Evolutionary conservation across 2,329 filamentous ascomycete species (phyloP).

Genomic region (Iodosphaeria phyllophila): DNA sequence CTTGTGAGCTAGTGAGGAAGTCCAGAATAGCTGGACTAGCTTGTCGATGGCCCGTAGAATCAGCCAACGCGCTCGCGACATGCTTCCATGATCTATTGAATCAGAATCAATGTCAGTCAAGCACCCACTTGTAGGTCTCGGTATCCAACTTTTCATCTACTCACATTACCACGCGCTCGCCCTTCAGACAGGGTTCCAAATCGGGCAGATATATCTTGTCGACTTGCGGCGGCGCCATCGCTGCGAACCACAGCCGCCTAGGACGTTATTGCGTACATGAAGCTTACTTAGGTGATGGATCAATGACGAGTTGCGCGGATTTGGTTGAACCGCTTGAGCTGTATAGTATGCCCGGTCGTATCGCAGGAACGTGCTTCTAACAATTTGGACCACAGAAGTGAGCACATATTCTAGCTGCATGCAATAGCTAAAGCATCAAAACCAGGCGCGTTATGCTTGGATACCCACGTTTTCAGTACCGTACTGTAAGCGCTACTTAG

Average conservation of each 20-base stretch:
- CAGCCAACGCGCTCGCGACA: constrained; percentile 32
- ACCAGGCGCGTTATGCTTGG: too few species aligned
- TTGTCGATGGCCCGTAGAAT: constrained; percentile 37
- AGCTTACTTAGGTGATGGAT: constrained; percentile 10
- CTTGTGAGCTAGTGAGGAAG: constrained; percentile 55
- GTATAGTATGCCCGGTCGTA: too few species aligned
- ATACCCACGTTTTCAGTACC: too few species aligned
- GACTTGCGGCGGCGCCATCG: constrained; percentile 49
- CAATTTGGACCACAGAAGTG: too few species aligned
- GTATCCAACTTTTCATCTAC: constrained; percentile 13
- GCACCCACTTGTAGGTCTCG: constrained; percentile 3
- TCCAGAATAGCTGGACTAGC: constrained; percentile 35
- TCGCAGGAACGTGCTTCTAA: too few species aligned
- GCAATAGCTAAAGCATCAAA: too few species aligned
- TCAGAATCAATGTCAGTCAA: constrained; percentile 4
- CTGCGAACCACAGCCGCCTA: constrained; percentile 29
- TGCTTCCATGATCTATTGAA: constrained; percentile 40
- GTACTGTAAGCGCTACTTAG: too few species aligned
- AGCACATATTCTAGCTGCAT: too few species aligned
- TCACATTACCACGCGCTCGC: constrained; percentile 65
- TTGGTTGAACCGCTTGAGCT: neutral
- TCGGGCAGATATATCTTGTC: constrained; percentile 65
- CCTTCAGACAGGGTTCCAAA: constrained; percentile 68
- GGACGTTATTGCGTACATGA: constrained; percentile 11
- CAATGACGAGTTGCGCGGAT: neutral